Evolutionary conservation across 108 stramenopile genomes (phyloP), one percentile per base, ranked within the genome.

Genomic region (Skeletonema potamos): DNA sequence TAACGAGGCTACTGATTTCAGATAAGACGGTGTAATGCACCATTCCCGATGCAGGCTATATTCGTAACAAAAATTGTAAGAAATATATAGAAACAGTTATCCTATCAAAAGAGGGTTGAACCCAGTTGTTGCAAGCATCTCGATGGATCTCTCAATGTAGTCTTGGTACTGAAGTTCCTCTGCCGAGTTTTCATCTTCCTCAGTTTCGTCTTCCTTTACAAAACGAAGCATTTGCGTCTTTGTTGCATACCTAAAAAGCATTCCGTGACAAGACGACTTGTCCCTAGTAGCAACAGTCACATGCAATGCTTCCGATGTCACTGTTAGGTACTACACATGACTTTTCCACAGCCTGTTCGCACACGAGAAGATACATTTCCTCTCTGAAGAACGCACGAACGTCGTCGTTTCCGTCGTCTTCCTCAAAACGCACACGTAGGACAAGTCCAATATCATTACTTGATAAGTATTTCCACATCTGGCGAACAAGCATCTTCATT

Each of bases 71-170:
- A n/a, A n/a, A n/a, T n/a, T n/a, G n/a, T n/a, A n/a, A n/a, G n/a
- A n/a, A n/a, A n/a, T n/a, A n/a, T n/a, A 18, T 46, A 37, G 8
- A 0, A 37, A 37, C 8, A 37, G 10, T 2, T 2, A 18, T 66
- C 54, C 32, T 22, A 62, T 34, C 54, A 77, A 64, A 20, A 82
- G 48, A 54, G 81, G 81, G 68, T 82, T 82, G 61, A 82, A 46
- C 62, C 76, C 72, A 22, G 71, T 63, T 7, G 30, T 72, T 62
- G 56, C 65, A 34, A 78, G 39, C 48, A 66, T 68, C 39, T 77
- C 81, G 43, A 82, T 72, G 8, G 76, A 78, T 36, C 74, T 61
- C 44, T 82, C 81, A 54, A 82, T 66, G 51, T 78, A 82, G 54
- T 82, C 76, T 10, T 51, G 30, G 33, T 68, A 82, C 36, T 73